Evolutionary conservation across 208 protist species (phyloP).

Genomic region (Trypanosoma brucei): DNA sequence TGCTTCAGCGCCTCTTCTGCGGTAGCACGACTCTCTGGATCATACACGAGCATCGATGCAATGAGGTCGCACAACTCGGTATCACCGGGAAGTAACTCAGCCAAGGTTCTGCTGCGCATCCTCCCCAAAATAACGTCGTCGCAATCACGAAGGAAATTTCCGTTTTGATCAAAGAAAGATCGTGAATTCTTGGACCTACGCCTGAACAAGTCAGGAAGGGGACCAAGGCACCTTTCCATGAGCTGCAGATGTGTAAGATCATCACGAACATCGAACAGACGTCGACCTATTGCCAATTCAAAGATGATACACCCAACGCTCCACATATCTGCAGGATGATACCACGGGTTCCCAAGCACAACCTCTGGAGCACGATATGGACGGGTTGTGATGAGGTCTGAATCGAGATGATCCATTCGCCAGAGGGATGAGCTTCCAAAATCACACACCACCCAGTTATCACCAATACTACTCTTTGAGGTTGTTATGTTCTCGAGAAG

Average conservation of each 20-base stretch:
- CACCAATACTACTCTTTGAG: slow-evolving; percentile 39
- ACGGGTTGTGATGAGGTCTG: slow-evolving; percentile 83
- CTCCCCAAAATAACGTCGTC: slow-evolving; percentile 37
- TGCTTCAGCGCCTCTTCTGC: slow-evolving; percentile 58
- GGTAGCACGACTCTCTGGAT: slow-evolving; percentile 66
- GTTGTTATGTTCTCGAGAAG: slow-evolving; percentile 64
- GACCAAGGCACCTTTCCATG: slow-evolving; percentile 67
- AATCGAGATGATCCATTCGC: slow-evolving; percentile 61
- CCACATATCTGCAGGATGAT: slow-evolving; percentile 93
- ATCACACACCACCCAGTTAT: slow-evolving; percentile 77
- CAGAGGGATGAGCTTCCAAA: slow-evolving; percentile 86
- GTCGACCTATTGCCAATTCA: slow-evolving; percentile 86
- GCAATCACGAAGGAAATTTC: slow-evolving; percentile 38
- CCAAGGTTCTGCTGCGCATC: slow-evolving; percentile 30
- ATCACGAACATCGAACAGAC: slow-evolving; percentile 88
- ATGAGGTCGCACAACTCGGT: slow-evolving; percentile 57
- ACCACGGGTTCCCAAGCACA: slow-evolving; percentile 82
- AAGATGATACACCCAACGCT: slow-evolving; percentile 91
- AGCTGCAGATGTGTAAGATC: slow-evolving; percentile 79
- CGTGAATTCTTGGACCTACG: slow-evolving; percentile 33
- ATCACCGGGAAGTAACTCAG: slow-evolving; percentile 50
- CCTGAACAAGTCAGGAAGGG: slow-evolving; percentile 50
- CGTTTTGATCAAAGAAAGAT: slow-evolving; percentile 52
- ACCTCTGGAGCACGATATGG: slow-evolving; percentile 92
- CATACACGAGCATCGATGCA: slow-evolving; percentile 50